These are phyloP conservation scores for Trichoderma pleuroti DNA, from an alignment of 2,329 filamentous ascomycete genomes.

Conservation along the genomic window DNA sequence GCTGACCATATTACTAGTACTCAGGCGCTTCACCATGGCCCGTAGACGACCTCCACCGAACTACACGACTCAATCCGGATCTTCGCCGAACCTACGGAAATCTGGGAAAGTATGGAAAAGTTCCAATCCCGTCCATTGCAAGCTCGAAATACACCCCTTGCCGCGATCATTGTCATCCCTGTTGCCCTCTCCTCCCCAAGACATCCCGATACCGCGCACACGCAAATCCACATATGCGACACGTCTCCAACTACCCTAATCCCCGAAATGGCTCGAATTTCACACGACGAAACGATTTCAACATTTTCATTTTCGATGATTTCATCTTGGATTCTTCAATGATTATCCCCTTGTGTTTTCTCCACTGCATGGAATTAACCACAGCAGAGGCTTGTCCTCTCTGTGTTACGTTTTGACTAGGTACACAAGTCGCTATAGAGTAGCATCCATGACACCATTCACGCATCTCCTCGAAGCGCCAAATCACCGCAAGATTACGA, in stretches of 20 bases:
- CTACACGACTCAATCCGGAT: not conserved
- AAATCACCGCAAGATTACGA: not conserved
- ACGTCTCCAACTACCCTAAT: not conserved
- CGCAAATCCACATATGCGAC: not conserved
- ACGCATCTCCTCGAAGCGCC: not conserved
- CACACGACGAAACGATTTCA: not conserved
- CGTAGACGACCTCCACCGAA: not conserved
- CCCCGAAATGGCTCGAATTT: not conserved
- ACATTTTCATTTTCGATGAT: not conserved
- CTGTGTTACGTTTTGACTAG: not conserved
- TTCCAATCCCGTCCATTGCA: not conserved
- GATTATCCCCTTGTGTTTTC: not conserved
- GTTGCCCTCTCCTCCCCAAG: not conserved
- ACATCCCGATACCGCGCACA: not conserved
- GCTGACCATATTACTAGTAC: not conserved
- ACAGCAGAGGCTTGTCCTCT: not conserved
- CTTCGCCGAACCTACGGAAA: not conserved
- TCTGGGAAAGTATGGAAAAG: not conserved
- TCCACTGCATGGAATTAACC: not conserved
- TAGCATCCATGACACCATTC: not conserved
- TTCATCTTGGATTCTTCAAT: not conserved
- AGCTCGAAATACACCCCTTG: not conserved
- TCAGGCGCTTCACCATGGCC: not conserved
- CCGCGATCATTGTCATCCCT: not conserved
- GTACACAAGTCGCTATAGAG: not conserved